Conservation (phyloP, 2,329 filamentous ascomycete genomes). For the Curvularia lunata region DNA sequence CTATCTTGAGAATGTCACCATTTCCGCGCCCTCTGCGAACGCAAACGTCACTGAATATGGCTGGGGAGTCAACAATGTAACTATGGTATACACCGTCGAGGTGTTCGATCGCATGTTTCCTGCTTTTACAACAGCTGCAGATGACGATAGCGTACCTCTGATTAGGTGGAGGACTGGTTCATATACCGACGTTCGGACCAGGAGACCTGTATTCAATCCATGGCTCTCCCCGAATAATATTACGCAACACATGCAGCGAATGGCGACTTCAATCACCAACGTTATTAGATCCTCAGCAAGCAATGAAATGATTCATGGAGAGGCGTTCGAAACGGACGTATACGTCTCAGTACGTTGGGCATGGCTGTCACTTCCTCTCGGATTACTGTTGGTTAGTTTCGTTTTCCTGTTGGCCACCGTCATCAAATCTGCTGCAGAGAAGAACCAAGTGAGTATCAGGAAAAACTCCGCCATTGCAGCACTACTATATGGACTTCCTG, state of each 20-base stretch:
- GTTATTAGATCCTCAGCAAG: slow-evolving; percentile 23
- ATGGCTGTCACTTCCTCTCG: slow-evolving; percentile 36
- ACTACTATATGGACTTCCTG: neutral
- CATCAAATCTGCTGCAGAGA: neutral
- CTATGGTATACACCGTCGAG: neutral
- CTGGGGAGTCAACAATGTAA: neutral
- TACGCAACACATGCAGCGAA: slow-evolving; percentile 24
- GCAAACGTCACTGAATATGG: neutral
- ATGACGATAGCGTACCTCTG: neutral
- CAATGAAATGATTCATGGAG: slow-evolving; percentile 10
- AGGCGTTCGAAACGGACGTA: slow-evolving; percentile 19
- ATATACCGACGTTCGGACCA: neutral
- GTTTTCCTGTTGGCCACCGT: slow-evolving; percentile 34
- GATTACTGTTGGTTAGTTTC: slow-evolving; percentile 26
- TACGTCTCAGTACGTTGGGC: slow-evolving; percentile 29
- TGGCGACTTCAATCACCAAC: slow-evolving; percentile 31
- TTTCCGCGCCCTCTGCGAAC: neutral
- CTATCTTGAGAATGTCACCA: neutral
- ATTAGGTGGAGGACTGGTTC: neutral
- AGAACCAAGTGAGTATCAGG: neutral
- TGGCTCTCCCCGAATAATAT: slow-evolving; percentile 33
- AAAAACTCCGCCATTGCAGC: neutral
- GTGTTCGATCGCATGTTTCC: neutral
- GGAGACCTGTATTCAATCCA: neutral
- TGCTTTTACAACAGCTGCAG: neutral